phyloP scores from a whole-genome alignment of 305 asterid genomes.

The Striga hermonthica region DNA sequence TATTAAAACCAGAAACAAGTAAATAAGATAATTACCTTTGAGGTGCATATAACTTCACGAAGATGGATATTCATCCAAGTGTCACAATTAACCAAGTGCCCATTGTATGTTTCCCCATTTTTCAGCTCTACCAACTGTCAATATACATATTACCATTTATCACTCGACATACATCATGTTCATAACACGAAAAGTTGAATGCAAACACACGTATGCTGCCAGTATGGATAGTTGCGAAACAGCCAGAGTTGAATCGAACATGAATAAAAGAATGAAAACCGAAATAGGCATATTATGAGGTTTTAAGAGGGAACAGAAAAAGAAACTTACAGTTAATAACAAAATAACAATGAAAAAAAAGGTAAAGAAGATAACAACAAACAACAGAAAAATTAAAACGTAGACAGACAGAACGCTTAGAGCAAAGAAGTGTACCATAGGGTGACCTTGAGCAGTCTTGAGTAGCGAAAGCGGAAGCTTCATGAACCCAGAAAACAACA shows the following conservation, averaged over 20 bases:
- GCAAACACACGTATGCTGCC: constrained; percentile 5
- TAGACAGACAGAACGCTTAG: constrained; percentile 7
- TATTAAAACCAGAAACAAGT: neutral
- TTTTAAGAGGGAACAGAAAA: neutral
- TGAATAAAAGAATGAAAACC: too few species aligned
- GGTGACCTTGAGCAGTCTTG: constrained; percentile 94
- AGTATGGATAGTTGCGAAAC: neutral
- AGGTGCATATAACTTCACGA: constrained; percentile 96
- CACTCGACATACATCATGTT: neutral
- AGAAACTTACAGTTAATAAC: neutral
- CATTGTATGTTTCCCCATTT: constrained; percentile 95
- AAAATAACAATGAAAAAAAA: neutral
- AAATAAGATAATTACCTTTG: constrained; percentile 54
- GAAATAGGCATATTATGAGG: too few species aligned
- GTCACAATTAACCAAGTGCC: constrained; percentile 93
- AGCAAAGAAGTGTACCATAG: constrained; percentile 53
- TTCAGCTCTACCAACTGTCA: constrained; percentile 84
- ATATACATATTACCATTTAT: neutral
- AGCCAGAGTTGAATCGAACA: neutral
- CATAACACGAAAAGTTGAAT: constrained; percentile 1
- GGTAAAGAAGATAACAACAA: neutral
- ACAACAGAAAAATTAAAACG: neutral
- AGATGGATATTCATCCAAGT: constrained; percentile 99
- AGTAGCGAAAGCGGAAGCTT: constrained; percentile 94
- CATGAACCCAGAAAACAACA: constrained; percentile 24